phyloP scores from a whole-genome alignment of 305 asterid genomes.

The Coffea humblotiana region DNA sequence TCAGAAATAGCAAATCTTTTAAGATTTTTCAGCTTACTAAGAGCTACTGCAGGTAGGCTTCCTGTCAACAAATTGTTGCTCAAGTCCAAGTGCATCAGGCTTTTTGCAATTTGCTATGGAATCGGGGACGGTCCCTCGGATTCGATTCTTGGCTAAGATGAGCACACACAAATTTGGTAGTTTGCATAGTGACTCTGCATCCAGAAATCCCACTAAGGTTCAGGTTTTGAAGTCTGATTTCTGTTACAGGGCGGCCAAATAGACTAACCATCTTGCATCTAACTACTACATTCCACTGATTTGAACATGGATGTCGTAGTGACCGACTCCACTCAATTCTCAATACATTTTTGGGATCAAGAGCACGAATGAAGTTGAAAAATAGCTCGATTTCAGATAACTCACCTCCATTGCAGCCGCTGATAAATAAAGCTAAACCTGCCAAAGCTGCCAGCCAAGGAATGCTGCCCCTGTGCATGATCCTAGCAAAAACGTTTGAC shows the following conservation, averaged over 20 bases:
- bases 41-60: slow-evolving; percentile 11
- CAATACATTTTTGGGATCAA: slow-evolving; percentile 32
- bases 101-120: slow-evolving; percentile 20
- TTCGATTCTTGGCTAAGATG: slow-evolving; percentile 25
- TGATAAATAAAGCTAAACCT: not conserved
- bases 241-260: not conserved
- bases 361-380: slow-evolving; percentile 21
- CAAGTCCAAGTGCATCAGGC: slow-evolving; percentile 24
- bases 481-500: not conserved
- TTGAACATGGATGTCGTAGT: slow-evolving; percentile 18
- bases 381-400: slow-evolving; percentile 20
- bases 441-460: not conserved
- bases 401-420: slow-evolving; percentile 19
- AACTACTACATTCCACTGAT: slow-evolving; percentile 18
- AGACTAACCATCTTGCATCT: slow-evolving; percentile 7
- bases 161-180: slow-evolving; percentile 27
- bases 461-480: not conserved
- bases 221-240: slow-evolving; percentile 22
- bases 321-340: slow-evolving; percentile 9
- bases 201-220: slow-evolving; percentile 28
- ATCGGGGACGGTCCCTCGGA: slow-evolving; percentile 22
- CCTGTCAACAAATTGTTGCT: slow-evolving; percentile 26
- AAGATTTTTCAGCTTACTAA: slow-evolving; percentile 26
- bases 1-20: slow-evolving; percentile 20
- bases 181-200: slow-evolving; percentile 24